phyloP scores from a whole-genome alignment of 129 eudicot genomes.

The Lonicera japonica region DNA sequence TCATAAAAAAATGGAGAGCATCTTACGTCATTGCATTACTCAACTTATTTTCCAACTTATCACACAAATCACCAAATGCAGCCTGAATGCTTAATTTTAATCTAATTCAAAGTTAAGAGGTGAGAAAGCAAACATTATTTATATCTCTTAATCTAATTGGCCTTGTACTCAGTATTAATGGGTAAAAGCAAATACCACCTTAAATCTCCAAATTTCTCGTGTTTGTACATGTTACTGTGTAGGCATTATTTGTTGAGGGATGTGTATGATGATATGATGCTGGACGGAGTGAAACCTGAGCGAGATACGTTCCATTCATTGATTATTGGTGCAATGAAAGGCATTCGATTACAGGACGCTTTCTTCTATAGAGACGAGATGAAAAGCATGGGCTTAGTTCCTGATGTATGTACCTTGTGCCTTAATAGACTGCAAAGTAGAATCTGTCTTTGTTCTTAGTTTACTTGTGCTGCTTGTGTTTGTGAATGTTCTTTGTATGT shows the following conservation, averaged over 20 bases:
- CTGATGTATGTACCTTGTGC: conserved; percentile 58
- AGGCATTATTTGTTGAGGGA: conserved; percentile 77
- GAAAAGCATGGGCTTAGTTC: conserved; percentile 79
- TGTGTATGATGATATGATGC: conserved; percentile 96
- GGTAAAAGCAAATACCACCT: no score
- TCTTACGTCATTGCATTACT: no score
- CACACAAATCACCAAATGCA: no score
- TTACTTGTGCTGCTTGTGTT: neutral
- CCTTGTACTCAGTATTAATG: no score
- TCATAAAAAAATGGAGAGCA: no score
- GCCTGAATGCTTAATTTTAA: no score
- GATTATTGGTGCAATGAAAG: conserved; percentile 74
- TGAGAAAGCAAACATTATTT: no score
- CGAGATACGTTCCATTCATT: conserved; percentile 66
- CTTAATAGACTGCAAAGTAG: no score
- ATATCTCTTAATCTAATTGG: neutral
- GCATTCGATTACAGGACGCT: conserved; percentile 76
- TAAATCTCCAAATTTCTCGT: no score
- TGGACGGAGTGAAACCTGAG: conserved; percentile 83
- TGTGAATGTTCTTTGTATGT: neutral
- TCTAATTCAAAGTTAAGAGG: no score
- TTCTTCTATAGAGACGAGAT: conserved; percentile 74
- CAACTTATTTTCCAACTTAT: no score
- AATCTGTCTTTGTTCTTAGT: neutral
- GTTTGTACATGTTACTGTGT: neutral